Evolutionary conservation across 805 yeast genomes (phyloP).

Genomic region (Kurtzmaniella fragi): DNA sequence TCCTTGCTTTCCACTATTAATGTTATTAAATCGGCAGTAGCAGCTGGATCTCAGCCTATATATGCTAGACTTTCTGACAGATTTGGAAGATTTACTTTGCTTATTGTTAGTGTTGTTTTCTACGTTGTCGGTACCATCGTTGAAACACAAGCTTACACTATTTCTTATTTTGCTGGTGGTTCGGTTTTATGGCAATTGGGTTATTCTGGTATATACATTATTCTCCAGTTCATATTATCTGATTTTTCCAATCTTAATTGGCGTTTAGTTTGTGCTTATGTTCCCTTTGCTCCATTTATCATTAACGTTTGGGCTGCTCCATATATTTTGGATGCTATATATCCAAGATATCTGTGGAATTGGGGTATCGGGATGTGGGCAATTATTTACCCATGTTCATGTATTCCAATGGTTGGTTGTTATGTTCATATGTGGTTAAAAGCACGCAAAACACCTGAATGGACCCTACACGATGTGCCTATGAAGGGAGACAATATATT

Average conservation of each 20-base stretch:
- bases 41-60: conserved; percentile 62
- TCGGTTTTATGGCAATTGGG: conserved; percentile 48
- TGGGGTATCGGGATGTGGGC: conserved; percentile 75
- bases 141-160: conserved; percentile 55
- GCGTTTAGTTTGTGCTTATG: conserved; percentile 61
- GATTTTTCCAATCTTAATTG: conserved; percentile 67
- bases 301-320: conserved; percentile 79
- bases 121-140: conserved; percentile 61
- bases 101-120: conserved; percentile 45
- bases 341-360: conserved; percentile 56
- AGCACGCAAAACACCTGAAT: conserved; percentile 51
- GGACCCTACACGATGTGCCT: conserved; percentile 26
- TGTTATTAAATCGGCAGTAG: conserved; percentile 54
- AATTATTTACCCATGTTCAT: conserved; percentile 60
- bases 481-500: conserved; percentile 33
- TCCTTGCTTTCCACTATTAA: conserved; percentile 55
- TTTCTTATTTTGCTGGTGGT: conserved; percentile 60
- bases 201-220: conserved; percentile 57
- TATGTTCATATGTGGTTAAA: conserved; percentile 50
- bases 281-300: conserved; percentile 68
- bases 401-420: conserved; percentile 55
- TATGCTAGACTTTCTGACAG: conserved; percentile 61
- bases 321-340: conserved; percentile 40
- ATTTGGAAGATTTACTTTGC: conserved; percentile 59
- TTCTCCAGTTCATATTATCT: conserved; percentile 53